A percentile compares a stretch with the other conserved stretches of the same genome.
phyloP scores from a whole-genome alignment of 1,284 basidiomycete genomes.

The Tylopilus sp. region DNA sequence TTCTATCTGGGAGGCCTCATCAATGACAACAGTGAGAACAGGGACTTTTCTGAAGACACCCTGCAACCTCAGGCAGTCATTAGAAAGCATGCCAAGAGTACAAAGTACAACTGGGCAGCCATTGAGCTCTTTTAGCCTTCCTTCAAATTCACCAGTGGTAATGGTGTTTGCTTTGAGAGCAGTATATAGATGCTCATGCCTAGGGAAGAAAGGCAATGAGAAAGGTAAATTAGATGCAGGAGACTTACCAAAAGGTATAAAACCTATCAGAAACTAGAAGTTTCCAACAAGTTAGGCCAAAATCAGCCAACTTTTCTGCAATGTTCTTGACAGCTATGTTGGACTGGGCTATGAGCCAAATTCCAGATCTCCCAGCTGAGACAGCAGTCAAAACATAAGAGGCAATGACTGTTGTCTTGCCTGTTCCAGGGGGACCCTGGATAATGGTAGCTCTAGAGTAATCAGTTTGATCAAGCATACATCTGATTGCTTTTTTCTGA shows the following conservation, averaged over 20 bases:
- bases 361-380: conserved; percentile 24
- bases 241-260: conserved; percentile 43
- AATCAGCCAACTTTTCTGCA: conserved; percentile 45
- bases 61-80: conserved; percentile 32
- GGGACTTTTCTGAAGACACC: conserved; percentile 31
- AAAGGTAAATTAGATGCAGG: not conserved
- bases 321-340: conserved; percentile 57
- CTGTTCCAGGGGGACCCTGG: conserved; percentile 51
- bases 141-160: conserved; percentile 30
- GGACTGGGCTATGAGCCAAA: conserved; percentile 55
- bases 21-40: conserved; percentile 39
- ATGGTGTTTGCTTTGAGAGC: conserved; percentile 37
- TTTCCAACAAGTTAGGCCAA: conserved; percentile 39
- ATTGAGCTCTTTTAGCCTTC: conserved; percentile 21
- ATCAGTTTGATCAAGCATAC: conserved; percentile 28
- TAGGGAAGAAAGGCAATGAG: conserved; percentile 19
- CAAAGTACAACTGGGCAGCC: conserved; percentile 39
- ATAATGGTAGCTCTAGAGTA: conserved; percentile 33
- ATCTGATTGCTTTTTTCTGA: conserved; percentile 25
- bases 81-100: conserved; percentile 70
- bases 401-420: conserved; percentile 46
- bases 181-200: conserved; percentile 52
- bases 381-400: conserved; percentile 40
- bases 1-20: conserved; percentile 51
- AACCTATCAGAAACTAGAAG: conserved; percentile 48